Conservation (phyloP, 78 protist genomes). For the Dictyostelium firmibasis region DNA sequence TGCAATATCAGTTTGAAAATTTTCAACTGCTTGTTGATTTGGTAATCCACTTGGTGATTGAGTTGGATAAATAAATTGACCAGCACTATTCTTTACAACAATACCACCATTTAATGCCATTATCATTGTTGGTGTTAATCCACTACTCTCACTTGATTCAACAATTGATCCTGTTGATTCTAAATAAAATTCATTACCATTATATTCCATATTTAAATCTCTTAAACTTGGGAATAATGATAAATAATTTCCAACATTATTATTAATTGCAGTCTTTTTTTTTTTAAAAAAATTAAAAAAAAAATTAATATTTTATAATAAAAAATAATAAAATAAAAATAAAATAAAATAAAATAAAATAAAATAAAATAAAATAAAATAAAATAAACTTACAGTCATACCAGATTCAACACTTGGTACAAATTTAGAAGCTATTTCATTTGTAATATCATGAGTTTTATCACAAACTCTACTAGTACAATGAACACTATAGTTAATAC, state of each 20-base stretch:
- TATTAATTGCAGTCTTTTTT: neutral
- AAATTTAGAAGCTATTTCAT: slow-evolving; percentile 4
- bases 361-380: no score
- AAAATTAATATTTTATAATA: neutral
- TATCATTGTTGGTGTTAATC: neutral
- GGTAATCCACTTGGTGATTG: slow-evolving; percentile 1
- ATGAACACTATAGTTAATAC: slow-evolving; percentile 2
- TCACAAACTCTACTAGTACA: slow-evolving; percentile 25
- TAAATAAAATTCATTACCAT: slow-evolving; percentile 1
- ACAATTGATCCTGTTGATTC: neutral
- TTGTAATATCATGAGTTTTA: slow-evolving; percentile 28
- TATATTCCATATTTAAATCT: neutral
- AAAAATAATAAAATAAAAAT: neutral
- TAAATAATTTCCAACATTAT: neutral
- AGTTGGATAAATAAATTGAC: neutral
- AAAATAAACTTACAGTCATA: neutral
- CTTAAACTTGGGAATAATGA: neutral
- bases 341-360: no score
- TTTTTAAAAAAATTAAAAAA: no score
- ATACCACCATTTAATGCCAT: neutral
- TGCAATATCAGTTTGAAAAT: neutral
- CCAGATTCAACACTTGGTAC: neutral
- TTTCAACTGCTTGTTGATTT: neutral
- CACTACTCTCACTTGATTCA: neutral
- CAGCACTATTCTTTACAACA: neutral